phyloP scores from a whole-genome alignment of 441 rosid genomes.

The Gossypium schwendimanii region DNA sequence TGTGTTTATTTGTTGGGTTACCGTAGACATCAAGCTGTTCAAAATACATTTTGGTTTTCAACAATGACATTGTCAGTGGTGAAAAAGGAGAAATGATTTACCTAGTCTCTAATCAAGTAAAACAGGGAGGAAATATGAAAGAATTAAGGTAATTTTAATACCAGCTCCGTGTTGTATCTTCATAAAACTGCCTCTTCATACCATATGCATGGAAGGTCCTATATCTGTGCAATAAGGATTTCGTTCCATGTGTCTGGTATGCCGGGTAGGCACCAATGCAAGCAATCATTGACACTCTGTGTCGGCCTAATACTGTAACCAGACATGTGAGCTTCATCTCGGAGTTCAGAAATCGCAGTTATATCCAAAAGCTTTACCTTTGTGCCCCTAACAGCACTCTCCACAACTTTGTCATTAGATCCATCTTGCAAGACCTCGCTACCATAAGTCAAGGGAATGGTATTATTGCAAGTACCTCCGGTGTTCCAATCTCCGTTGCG shows the following conservation, averaged over 20 bases:
- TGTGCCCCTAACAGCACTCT: conserved; percentile 48
- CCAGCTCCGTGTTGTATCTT: neutral
- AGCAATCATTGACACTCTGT: conserved; percentile 42
- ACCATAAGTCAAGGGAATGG: conserved; percentile 44
- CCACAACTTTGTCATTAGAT: conserved; percentile 46
- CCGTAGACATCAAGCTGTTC: neutral
- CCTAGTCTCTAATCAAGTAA: neutral
- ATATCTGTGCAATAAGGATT: conserved; percentile 42
- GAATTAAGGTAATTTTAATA: conserved; percentile 2
- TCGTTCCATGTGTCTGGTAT: conserved; percentile 68
- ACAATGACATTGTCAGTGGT: neutral
- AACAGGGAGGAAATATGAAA: neutral
- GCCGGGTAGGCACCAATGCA: conserved; percentile 79
- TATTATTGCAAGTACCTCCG: conserved; percentile 64
- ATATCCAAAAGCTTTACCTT: conserved; percentile 52
- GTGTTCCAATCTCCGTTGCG: conserved; percentile 68
- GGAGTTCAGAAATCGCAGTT: conserved; percentile 52
- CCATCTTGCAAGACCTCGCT: conserved; percentile 34
- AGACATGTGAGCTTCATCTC: conserved; percentile 69
- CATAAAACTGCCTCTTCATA: neutral
- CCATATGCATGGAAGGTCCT: neutral
- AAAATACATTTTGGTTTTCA: conserved; percentile 2
- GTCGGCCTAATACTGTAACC: conserved; percentile 30
- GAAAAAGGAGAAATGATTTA: neutral
- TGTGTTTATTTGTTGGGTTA: neutral